Conservation (phyloP, 148 eudicot species). For the Nepenthes mirabilis region DNA sequence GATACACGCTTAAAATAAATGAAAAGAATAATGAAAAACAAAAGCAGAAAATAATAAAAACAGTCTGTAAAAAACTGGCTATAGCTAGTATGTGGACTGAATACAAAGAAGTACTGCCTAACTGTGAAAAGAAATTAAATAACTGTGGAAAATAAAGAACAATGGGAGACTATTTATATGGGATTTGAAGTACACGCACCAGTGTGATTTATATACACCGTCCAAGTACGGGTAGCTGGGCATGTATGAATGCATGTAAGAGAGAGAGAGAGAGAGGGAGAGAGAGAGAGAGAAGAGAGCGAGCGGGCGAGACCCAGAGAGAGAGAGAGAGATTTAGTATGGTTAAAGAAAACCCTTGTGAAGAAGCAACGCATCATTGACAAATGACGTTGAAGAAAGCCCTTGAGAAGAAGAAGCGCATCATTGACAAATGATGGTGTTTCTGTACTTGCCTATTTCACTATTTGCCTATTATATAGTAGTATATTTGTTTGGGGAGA, state of each 20-base stretch:
- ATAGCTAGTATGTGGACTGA: no score
- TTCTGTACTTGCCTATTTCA: conserved; percentile 45
- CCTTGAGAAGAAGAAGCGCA: conserved; percentile 6
- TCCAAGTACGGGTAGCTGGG: background rate
- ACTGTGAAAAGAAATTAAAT: no score
- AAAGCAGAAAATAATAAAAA: no score
- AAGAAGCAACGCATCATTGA: conserved; percentile 46
- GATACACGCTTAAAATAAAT: background rate
- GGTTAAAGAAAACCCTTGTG: conserved; percentile 12
- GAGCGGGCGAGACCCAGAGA: no score
- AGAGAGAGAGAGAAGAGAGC: background rate
- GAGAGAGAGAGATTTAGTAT: conserved; percentile 13
- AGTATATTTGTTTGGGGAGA: background rate
- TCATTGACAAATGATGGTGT: conserved; percentile 93
- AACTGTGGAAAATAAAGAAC: no score
- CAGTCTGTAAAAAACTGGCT: no score
- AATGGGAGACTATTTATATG: no score
- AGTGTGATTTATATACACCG: background rate
- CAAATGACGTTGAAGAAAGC: conserved; percentile 40
- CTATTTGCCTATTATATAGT: background rate
- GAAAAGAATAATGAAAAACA: background rate
- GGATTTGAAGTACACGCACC: background rate
- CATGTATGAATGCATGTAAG: background rate
- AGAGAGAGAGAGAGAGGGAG: background rate
- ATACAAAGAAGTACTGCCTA: no score